These are phyloP conservation scores for Castanea sativa DNA, from an alignment of 306 rosid genomes.

Conservation along the genomic window DNA sequence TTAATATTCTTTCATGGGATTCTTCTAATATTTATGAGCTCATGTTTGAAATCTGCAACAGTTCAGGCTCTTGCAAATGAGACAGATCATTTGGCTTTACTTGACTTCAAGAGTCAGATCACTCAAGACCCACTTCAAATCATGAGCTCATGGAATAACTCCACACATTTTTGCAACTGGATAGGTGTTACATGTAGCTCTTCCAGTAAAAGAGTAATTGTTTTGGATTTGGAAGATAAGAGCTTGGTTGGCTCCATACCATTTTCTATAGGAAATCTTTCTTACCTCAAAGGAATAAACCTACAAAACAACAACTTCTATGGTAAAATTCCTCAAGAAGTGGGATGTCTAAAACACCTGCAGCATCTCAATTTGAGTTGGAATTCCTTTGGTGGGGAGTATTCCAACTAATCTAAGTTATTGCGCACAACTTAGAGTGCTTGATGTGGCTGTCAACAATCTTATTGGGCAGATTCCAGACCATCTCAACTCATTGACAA, in stretches of 20 bases:
- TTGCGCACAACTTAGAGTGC: conserved; percentile 21
- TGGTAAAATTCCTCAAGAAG: conserved; percentile 35
- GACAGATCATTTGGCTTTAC: conserved; percentile 36
- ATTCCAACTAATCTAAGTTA: conserved; percentile 42
- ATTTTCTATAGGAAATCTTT: conserved; percentile 43
- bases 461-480: conserved; percentile 26
- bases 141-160: conserved; percentile 44
- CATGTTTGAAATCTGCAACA: not conserved
- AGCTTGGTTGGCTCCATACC: conserved; percentile 27
- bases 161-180: conserved; percentile 43
- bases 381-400: conserved; percentile 30
- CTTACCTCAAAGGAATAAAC: conserved; percentile 25
- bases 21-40: conserved; percentile 12
- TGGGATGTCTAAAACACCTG: conserved; percentile 30
- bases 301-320: conserved; percentile 23
- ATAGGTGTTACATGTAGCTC: conserved; percentile 39
- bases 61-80: not conserved
- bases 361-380: conserved; percentile 19
- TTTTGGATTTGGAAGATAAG: conserved; percentile 18
- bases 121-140: conserved; percentile 30
- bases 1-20: not conserved
- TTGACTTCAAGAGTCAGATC: conserved; percentile 33
- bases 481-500: conserved; percentile 15
- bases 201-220: conserved; percentile 18
- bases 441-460: not conserved